Conservation (phyloP, 2,329 filamentous ascomycete genomes). For the Canariomyces notabilis region DNA sequence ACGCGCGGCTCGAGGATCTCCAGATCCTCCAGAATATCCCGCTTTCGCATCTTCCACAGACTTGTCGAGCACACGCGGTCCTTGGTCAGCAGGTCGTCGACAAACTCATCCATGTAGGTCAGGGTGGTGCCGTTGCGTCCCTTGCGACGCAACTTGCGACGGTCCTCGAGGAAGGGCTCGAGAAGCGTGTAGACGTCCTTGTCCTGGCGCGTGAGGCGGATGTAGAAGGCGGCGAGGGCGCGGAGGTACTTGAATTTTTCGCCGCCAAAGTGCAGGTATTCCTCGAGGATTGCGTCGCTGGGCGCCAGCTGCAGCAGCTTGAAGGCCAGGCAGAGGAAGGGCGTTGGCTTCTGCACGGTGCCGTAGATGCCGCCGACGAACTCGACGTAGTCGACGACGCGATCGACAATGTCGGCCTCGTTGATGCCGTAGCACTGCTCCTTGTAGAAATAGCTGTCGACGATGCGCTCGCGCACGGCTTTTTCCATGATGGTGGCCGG, state of each 20-base stretch:
- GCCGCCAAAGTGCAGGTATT: conserved; percentile 73
- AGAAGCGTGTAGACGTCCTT: conserved; percentile 74
- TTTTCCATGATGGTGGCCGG: conserved; percentile 96
- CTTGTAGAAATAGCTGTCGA: conserved; percentile 96
- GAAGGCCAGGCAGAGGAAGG: conserved; percentile 90
- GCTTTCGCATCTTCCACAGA: conserved; percentile 82
- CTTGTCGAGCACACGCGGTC: conserved; percentile 88
- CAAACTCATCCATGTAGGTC: conserved; percentile 84
- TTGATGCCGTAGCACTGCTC: conserved; percentile 98
- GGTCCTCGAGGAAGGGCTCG: conserved; percentile 78
- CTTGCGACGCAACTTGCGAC: conserved; percentile 74
- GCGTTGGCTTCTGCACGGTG: conserved; percentile 75
- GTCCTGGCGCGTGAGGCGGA: conserved; percentile 78
- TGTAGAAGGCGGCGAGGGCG: conserved; percentile 85
- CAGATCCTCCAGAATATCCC: conserved; percentile 80
- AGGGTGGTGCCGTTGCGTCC: conserved; percentile 69
- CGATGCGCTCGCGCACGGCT: conserved; percentile 89
- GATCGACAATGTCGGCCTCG: conserved; percentile 75
- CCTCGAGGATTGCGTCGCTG: conserved; percentile 68
- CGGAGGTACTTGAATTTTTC: conserved; percentile 81
- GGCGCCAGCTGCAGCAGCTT: conserved; percentile 89
- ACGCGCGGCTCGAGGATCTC: conserved; percentile 80
- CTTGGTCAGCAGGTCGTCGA: conserved; percentile 85
- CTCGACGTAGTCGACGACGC: conserved; percentile 74
- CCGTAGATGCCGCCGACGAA: conserved; percentile 89